Base-by-base conservation (phyloP, 768 basidiomycete species). In the Psilocybe cubensis region DNA sequence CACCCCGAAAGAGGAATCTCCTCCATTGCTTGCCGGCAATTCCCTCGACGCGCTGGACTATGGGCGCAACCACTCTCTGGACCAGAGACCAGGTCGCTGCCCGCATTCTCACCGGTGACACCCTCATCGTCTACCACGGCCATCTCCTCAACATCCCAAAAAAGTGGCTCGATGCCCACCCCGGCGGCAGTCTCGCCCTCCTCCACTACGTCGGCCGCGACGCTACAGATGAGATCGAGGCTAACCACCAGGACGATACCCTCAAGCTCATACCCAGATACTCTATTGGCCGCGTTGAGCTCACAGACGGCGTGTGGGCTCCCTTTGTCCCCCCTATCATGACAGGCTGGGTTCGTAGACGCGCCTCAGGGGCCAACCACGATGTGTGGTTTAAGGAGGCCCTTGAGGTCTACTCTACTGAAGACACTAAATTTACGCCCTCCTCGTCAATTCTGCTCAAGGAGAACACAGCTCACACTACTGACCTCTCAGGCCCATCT, bases 201-300 rank as follows among this genome's bases (percentile, higher is more conserved):
- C 85, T 96, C 23, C 97, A 99, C 74, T 98, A 95, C 66, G 87
- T 98, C 40, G 97, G 96, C 3, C 83, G 96, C 54, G 96, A 99
- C 69, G 96, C 96, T 0, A 84, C 92, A 0, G 91, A 96, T 75
- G 97, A 99, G 72, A 91, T 98, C 29, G 84, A 92, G 60, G 96
- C 94, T 20, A 98, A 91, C 74, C 97, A 99, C 69, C 78, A 79
- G 6, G 80, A 84, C 33, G 72, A 80, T 44, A 85, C 81, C 47
- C 76, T 86, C 52, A 72, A 74, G 9, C 76, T 82, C 55, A 79
- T 95, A 61, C 70, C 77, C 18, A 78, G 77, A 11, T 96, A 87
- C 68, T 81, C 83, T 51, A 76, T 95, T 21, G 96, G 89, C 23
- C 79, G 77, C 21, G 86, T 96, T 24, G 78, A 86, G 54, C 78